These are phyloP conservation scores for Venturia aucupariae DNA, from an alignment of 2,329 filamentous ascomycete genomes.

Conservation along the genomic window DNA sequence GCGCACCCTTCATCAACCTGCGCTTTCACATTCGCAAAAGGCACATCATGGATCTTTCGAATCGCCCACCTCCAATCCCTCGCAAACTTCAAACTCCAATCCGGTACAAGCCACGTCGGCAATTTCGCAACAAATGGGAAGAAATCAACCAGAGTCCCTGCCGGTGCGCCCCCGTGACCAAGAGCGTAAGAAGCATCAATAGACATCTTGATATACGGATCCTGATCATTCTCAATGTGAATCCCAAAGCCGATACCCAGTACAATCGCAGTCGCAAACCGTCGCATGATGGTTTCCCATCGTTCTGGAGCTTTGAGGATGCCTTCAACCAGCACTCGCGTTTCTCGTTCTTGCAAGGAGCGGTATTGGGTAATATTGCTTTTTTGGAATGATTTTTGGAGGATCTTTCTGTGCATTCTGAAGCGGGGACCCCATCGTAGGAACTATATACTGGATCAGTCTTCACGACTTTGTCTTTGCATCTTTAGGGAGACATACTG, in stretches of 20 bases:
- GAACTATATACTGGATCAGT: slow-evolving; percentile 38
- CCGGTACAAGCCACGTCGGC: slow-evolving; percentile 20
- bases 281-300: slow-evolving; percentile 31
- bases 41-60: slow-evolving; percentile 35
- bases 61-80: slow-evolving; percentile 26
- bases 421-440: slow-evolving; percentile 35
- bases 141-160: slow-evolving; percentile 37
- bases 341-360: slow-evolving; percentile 26
- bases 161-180: slow-evolving; percentile 23
- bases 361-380: slow-evolving; percentile 28
- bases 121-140: slow-evolving; percentile 34
- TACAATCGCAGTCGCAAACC: slow-evolving; percentile 35
- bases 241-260: slow-evolving; percentile 38
- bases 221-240: slow-evolving; percentile 27
- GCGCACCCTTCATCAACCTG: slow-evolving; percentile 27
- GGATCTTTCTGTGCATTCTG: slow-evolving; percentile 35
- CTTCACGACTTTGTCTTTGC: neutral
- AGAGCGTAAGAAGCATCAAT: slow-evolving; percentile 21
- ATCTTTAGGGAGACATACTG: slow-evolving; percentile 31
- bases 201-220: slow-evolving; percentile 35
- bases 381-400: slow-evolving; percentile 37
- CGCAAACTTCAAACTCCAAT: slow-evolving; percentile 21
- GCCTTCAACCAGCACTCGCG: slow-evolving; percentile 23
- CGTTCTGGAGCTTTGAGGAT: slow-evolving; percentile 25
- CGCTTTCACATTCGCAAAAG: slow-evolving; percentile 25